A percentile compares a stretch with the other conserved stretches of the same genome.
Conservation (phyloP, 2,329 filamentous ascomycete genomes). For the Fusarium sp. region DNA sequence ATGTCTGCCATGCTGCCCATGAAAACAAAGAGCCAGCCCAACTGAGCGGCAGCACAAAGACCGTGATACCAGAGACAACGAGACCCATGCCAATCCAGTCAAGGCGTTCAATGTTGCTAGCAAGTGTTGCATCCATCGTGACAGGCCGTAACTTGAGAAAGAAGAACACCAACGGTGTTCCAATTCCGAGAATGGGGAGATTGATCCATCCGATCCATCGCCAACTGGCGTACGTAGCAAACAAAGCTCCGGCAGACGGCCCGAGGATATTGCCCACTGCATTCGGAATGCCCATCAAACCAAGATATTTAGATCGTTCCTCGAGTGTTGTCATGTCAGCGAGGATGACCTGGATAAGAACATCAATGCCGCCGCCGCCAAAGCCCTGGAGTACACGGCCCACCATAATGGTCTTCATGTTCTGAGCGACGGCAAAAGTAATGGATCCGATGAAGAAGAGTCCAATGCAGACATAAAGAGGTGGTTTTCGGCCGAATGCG, state of each 20-base stretch:
- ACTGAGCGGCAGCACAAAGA: slow-evolving; percentile 14
- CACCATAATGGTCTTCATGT: slow-evolving; percentile 12
- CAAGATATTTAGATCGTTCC: slow-evolving; percentile 9
- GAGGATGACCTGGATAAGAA: slow-evolving; percentile 14
- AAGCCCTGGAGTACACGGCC: slow-evolving; percentile 19
- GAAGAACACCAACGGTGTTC: slow-evolving; percentile 13
- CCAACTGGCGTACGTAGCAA: slow-evolving; percentile 12
- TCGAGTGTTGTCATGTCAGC: slow-evolving; percentile 15
- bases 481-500: slow-evolving; percentile 20
- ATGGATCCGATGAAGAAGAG: slow-evolving; percentile 15
- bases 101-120: slow-evolving; percentile 7
- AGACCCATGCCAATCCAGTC: slow-evolving; percentile 21
- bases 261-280: slow-evolving; percentile 16
- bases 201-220: slow-evolving; percentile 25
- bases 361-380: slow-evolving; percentile 17
- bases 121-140: neutral
- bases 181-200: slow-evolving; percentile 8
- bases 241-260: slow-evolving; percentile 1
- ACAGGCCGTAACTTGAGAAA: slow-evolving; percentile 13
- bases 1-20: slow-evolving; percentile 14
- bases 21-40: slow-evolving; percentile 22
- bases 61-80: slow-evolving; percentile 9
- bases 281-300: slow-evolving; percentile 11
- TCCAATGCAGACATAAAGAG: slow-evolving; percentile 1
- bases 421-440: slow-evolving; percentile 12